Percentiles rank a stretch among this genome's conserved stretches.
phyloP scores from a whole-genome alignment of 148 eudicot genomes.

The Dysphania ambrosioides region DNA sequence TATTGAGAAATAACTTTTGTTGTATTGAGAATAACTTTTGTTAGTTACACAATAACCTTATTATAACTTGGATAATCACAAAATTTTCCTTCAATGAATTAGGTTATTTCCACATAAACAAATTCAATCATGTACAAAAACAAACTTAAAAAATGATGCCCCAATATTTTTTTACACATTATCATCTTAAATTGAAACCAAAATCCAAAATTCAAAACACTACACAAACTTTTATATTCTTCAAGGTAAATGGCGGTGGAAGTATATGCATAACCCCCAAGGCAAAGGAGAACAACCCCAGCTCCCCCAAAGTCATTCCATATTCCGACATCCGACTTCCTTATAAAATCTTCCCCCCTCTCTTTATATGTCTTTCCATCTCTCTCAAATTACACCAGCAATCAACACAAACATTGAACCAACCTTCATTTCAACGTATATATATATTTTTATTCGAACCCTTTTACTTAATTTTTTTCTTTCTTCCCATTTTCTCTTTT shows the following conservation, averaged over 20 bases:
- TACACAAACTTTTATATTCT: no score
- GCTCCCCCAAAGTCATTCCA: constrained; percentile 8
- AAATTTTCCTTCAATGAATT: no score
- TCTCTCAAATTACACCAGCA: constrained; percentile 1
- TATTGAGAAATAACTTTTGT: no score
- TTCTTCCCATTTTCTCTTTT: background rate
- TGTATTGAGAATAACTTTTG: no score
- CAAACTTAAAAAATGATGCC: no score
- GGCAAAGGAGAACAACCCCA: background rate
- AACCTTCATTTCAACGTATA: constrained; percentile 12
- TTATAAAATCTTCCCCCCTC: background rate
- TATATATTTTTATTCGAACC: background rate
- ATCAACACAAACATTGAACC: constrained; percentile 4
- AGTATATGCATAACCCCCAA: constrained; percentile 10
- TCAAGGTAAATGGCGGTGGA: constrained; percentile 3
- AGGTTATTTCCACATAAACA: no score
- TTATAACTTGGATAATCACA: no score
- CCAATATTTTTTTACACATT: no score
- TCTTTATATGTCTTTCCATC: background rate
- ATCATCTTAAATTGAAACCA: no score
- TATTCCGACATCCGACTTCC: background rate
- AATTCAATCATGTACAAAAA: no score
- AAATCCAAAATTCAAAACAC: no score
- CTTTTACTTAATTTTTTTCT: background rate
- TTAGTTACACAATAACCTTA: no score